A percentile compares a stretch with the other conserved stretches of the same genome.
Evolutionary conservation across 148 eudicot species (phyloP).

Genomic region (Vaccinium vitisidaea): DNA sequence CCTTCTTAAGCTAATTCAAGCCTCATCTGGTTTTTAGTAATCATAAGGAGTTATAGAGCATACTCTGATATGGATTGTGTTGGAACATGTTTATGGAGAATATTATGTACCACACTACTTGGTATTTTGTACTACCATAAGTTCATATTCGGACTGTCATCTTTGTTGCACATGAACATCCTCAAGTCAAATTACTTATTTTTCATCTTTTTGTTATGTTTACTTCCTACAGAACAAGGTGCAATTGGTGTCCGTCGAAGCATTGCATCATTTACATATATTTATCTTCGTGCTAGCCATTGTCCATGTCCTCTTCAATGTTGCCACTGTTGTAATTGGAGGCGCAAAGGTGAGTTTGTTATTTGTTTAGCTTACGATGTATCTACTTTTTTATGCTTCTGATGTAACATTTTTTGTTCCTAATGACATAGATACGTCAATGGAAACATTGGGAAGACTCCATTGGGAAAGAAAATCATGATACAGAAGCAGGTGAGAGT

Average conservation of each 20-base stretch:
- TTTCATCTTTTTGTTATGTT: neutral
- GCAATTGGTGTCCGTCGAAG: conserved; percentile 57
- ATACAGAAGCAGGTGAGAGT: conserved; percentile 33
- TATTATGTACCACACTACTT: neutral
- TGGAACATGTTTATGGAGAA: neutral
- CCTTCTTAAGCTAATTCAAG: neutral
- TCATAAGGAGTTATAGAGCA: neutral
- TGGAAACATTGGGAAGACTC: conserved; percentile 66
- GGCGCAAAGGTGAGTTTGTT: conserved; percentile 35
- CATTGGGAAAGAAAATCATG: conserved; percentile 23
- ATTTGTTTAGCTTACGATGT: neutral
- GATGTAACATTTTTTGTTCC: neutral
- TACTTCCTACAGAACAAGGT: conserved; percentile 43
- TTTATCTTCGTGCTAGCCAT: conserved; percentile 79
- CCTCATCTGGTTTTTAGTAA: neutral
- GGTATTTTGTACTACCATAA: neutral
- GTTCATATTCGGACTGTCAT: neutral
- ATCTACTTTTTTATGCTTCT: neutral
- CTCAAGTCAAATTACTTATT: neutral
- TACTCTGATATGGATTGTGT: neutral
- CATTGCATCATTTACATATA: conserved; percentile 79
- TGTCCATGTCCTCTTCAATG: conserved; percentile 64
- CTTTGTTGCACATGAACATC: neutral
- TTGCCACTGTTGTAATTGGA: conserved; percentile 63
- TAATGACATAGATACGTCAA: conserved; percentile 44